Evolutionary conservation across 2,329 filamentous ascomycete species (phyloP), one percentile per base, ranked within the genome.

Genomic region (Monosporascus ibericus): DNA sequence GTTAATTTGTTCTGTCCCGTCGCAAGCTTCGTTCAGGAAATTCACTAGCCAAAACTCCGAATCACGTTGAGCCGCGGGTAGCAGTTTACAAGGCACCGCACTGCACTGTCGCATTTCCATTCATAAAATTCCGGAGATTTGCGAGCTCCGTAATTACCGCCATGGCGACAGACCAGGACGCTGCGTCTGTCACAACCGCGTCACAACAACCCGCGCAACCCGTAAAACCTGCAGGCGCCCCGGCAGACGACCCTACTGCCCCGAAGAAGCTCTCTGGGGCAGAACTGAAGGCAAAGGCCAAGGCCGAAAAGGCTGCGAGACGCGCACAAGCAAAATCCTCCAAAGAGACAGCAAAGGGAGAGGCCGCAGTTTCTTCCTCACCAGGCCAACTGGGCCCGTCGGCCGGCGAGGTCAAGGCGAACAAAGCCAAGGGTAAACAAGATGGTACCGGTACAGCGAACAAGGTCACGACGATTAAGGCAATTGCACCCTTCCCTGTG

Each of bases 281-380:
- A 20, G 88, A 95, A 70, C 68, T 95, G 64, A 97, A 97, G 73
- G 92, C 92, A 64, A 85, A 84, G 68, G 87, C 87, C 56, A 92
- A 96, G 69, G 92, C 90, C 34, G 92, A 96, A 68, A 97, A 96
- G 74, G 87, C 88, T 49, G 91, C 91, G 47, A 80, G 90, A 55
- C 81, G 92, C 73, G 90, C 88, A 48, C 85, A 85, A 65, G 82
- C 79, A 63, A 90, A 86, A 67, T 75, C 75, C 30, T 75, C 77
- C 4, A 79, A 80, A 56, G 71, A 75, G 2, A 71, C 70, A 52
- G 68, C 69, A 20, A 72, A 72, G 11, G 65, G 70, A 58, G 60
- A 70, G 50, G 60, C 68, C 51, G 58, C 71, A 63, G 56, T 61
- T 27, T 62, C 64, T 9, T 61, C 60, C 7, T 42, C 59, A 8